Evolutionary conservation across 345 rosid species (phyloP).

Genomic region (Viola odorata): DNA sequence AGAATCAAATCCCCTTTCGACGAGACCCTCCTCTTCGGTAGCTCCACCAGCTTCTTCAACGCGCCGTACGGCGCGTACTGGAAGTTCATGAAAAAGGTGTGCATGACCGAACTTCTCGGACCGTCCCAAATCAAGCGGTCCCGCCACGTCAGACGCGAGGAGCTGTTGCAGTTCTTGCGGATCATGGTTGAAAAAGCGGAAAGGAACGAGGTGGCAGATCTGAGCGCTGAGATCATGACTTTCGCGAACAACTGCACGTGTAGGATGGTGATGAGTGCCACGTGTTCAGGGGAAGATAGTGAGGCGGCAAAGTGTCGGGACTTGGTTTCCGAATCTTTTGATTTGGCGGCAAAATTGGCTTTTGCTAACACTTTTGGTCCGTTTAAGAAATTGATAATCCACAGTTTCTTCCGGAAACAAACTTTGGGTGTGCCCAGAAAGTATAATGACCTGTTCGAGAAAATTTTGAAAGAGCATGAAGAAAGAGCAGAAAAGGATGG

Average conservation of each 20-base stretch:
- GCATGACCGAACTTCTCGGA: constrained; percentile 31
- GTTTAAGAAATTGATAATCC: constrained; percentile 22
- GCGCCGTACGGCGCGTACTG: constrained; percentile 44
- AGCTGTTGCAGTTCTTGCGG: constrained; percentile 18
- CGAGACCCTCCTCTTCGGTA: constrained; percentile 21
- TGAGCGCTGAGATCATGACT: constrained; percentile 32
- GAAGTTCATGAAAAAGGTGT: constrained; percentile 46
- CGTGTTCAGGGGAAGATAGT: constrained; percentile 8
- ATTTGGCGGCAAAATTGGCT: not conserved
- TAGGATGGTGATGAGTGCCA: constrained; percentile 15
- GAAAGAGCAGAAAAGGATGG: constrained; percentile 18
- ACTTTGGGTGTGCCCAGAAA: not conserved
- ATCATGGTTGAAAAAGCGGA: constrained; percentile 21
- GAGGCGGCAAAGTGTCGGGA: constrained; percentile 5
- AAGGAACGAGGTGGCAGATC: constrained; percentile 22
- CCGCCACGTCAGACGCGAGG: constrained; percentile 22
- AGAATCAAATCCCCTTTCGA: constrained; percentile 14
- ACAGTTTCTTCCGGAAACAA: constrained; percentile 15
- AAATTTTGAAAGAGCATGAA: constrained; percentile 33
- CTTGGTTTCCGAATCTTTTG: not conserved
- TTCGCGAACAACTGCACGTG: constrained; percentile 22
- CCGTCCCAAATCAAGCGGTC: constrained; percentile 25
- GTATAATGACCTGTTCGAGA: constrained; percentile 31
- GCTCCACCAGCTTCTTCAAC: constrained; percentile 18
- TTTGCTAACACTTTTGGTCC: constrained; percentile 10